A percentile compares a stretch with the other conserved stretches of the same genome.
Evolutionary conservation across 306 rosid species (phyloP).

Genomic region (Prunus mume): DNA sequence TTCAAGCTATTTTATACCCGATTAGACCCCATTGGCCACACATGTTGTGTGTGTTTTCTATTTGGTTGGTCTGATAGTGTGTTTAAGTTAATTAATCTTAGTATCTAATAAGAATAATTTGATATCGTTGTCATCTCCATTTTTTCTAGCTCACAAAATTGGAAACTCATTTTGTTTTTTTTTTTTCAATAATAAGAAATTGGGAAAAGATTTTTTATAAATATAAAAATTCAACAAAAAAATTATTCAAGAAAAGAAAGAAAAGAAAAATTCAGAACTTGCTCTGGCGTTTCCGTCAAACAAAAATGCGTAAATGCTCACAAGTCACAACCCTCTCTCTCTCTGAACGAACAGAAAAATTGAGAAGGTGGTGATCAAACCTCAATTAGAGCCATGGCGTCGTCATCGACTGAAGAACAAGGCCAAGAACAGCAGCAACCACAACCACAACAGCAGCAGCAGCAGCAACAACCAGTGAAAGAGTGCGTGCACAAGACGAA

Average conservation of each 20-base stretch:
- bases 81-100: no score
- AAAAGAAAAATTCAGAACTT: not conserved
- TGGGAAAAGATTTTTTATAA: not conserved
- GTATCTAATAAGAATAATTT: no score
- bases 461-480: slow-evolving; percentile 29
- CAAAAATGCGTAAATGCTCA: not conserved
- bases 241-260: not conserved
- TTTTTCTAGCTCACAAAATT: not conserved
- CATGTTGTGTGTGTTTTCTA: no score
- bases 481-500: slow-evolving; percentile 83
- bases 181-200: not conserved
- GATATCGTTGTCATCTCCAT: no score
- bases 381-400: slow-evolving; percentile 41
- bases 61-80: no score
- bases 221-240: not conserved
- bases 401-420: slow-evolving; percentile 38
- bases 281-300: slow-evolving; percentile 16
- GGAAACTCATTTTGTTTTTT: not conserved
- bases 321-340: not conserved
- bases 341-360: slow-evolving; percentile 1
- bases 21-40: no score
- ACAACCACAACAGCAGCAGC: slow-evolving; percentile 13
- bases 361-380: slow-evolving; percentile 3
- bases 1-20: fast-evolving
- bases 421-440: slow-evolving; percentile 15